Evolutionary conservation across 1,139 yeast species (phyloP).

Genomic region (Lodderomyces elongisporus): DNA sequence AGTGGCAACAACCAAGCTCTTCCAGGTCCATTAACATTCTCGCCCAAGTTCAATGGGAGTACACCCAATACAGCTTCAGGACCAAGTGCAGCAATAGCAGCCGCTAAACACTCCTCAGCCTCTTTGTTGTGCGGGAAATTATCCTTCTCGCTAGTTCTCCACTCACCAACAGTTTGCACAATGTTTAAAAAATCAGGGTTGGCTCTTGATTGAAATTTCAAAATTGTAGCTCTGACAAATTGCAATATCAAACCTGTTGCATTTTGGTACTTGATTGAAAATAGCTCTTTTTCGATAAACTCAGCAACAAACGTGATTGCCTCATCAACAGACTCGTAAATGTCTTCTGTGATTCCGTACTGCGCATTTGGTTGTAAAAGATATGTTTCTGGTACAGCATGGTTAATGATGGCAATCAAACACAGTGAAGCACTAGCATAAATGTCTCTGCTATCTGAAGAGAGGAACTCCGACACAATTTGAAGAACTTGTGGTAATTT

Average conservation of each 20-base stretch:
- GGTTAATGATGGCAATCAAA: slow-evolving; percentile 66
- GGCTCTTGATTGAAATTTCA: slow-evolving; percentile 60
- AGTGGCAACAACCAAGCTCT: slow-evolving; percentile 96
- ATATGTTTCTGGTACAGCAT: slow-evolving; percentile 57
- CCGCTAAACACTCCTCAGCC: slow-evolving; percentile 75
- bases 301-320: slow-evolving; percentile 45
- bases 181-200: slow-evolving; percentile 69
- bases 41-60: slow-evolving; percentile 68
- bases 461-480: slow-evolving; percentile 55
- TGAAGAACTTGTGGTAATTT: slow-evolving; percentile 56
- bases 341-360: slow-evolving; percentile 35
- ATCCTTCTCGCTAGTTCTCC: slow-evolving; percentile 76
- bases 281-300: slow-evolving; percentile 49
- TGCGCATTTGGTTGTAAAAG: slow-evolving; percentile 48
- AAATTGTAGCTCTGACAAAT: slow-evolving; percentile 58
- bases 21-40: slow-evolving; percentile 42
- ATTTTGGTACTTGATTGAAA: slow-evolving; percentile 70
- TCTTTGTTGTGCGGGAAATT: slow-evolving; percentile 69
- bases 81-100: slow-evolving; percentile 76
- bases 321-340: slow-evolving; percentile 55
- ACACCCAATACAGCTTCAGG: slow-evolving; percentile 73
- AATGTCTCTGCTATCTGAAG: slow-evolving; percentile 64
- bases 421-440: slow-evolving; percentile 81
- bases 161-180: slow-evolving; percentile 71
- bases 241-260: slow-evolving; percentile 75